Conservation (phyloP, 257 asterid species). For the Forsythia viridissima region DNA sequence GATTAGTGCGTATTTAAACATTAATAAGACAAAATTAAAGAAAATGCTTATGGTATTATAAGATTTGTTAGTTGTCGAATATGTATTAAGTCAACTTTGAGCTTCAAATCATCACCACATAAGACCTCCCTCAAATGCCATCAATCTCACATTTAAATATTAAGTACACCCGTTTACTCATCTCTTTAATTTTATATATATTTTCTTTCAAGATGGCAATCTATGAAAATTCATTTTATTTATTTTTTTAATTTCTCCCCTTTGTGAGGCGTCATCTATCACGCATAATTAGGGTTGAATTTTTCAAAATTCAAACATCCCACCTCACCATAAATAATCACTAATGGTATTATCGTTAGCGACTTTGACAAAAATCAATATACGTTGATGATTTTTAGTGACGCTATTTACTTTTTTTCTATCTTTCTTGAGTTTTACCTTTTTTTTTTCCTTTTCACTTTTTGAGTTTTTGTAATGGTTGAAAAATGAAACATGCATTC, state of each 20-base stretch:
- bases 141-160: conserved; percentile 40
- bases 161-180: not conserved
- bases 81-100: conserved; percentile 57
- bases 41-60: not conserved
- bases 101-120: conserved; percentile 49
- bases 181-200: not conserved
- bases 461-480: no score
- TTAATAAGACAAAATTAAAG: not conserved
- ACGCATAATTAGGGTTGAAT: not conserved
- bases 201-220: not conserved
- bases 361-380: no score
- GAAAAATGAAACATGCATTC: no score
- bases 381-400: no score
- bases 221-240: not conserved
- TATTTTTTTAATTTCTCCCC: not conserved
- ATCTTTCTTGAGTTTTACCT: no score
- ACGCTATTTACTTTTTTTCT: no score
- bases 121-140: conserved; percentile 60
- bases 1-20: not conserved
- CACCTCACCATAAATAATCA: not conserved
- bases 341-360: no score
- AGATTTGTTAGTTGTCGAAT: not conserved
- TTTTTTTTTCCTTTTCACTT: no score
- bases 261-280: not conserved
- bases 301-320: not conserved